A percentile compares a stretch with the other conserved stretches of the same genome.
Evolutionary conservation across 2,329 filamentous ascomycete species (phyloP).

Genomic region (Colletotrichum paranaense): DNA sequence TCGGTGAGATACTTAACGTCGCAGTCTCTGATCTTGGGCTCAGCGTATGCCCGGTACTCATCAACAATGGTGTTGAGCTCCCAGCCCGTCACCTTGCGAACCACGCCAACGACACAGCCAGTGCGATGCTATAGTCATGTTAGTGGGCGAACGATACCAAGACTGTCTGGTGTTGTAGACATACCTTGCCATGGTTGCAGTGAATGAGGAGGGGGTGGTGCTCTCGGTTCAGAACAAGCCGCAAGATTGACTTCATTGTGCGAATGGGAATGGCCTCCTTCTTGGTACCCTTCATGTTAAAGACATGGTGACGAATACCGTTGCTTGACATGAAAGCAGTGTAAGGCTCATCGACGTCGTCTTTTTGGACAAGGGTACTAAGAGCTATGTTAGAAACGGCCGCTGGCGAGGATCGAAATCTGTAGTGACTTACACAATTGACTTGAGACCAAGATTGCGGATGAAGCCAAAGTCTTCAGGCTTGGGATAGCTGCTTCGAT

Average conservation of each 20-base stretch:
- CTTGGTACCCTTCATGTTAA: slow-evolving; percentile 90
- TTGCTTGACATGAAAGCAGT: slow-evolving; percentile 72
- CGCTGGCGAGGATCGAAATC: background rate
- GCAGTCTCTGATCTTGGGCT: slow-evolving; percentile 69
- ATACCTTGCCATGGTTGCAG: slow-evolving; percentile 89
- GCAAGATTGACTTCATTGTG: slow-evolving; percentile 78
- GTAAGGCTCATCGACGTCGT: slow-evolving; percentile 63
- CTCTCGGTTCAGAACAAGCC: slow-evolving; percentile 74
- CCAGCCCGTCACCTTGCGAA: slow-evolving; percentile 81
- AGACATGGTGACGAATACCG: slow-evolving; percentile 77
- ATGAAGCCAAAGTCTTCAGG: slow-evolving; percentile 78
- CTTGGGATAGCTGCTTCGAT: slow-evolving; percentile 84
- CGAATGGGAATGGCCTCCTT: slow-evolving; percentile 75
- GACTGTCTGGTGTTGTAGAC: slow-evolving; percentile 16
- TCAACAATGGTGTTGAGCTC: slow-evolving; percentile 69
- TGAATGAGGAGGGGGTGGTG: slow-evolving; percentile 89
- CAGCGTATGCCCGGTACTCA: slow-evolving; percentile 78
- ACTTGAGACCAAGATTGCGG: slow-evolving; percentile 76
- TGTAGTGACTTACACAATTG: slow-evolving; percentile 73
- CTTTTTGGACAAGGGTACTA: slow-evolving; percentile 73
- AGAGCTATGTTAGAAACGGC: slow-evolving; percentile 28
- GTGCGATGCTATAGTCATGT: slow-evolving; percentile 75
- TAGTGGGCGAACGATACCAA: background rate
- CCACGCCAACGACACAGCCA: slow-evolving; percentile 85
- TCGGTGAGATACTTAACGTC: slow-evolving; percentile 68